Percentiles rank a stretch among this genome's conserved stretches.
Evolutionary conservation across 306 rosid species (phyloP).

Genomic region (Prunus padus): DNA sequence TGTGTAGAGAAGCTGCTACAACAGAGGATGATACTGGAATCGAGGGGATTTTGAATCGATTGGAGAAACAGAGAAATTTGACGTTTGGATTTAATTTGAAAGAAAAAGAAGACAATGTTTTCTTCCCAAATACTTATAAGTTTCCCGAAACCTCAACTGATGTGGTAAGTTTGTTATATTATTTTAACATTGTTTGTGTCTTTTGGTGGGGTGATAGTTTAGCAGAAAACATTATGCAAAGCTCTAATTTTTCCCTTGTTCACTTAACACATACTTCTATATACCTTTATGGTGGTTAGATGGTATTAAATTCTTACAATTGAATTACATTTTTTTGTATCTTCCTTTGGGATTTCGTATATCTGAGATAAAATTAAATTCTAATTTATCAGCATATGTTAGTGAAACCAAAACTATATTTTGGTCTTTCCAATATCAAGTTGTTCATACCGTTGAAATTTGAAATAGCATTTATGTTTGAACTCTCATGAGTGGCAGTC

Average conservation of each 20-base stretch:
- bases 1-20: constrained; percentile 48
- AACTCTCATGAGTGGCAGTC: not conserved
- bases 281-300: not conserved
- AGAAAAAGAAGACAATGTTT: constrained; percentile 37
- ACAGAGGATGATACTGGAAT: constrained; percentile 61
- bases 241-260: not conserved
- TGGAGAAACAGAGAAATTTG: constrained; percentile 68
- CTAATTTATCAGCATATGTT: not conserved
- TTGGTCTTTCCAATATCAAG: not conserved
- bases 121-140: constrained; percentile 7
- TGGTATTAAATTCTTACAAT: not conserved
- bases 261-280: not conserved
- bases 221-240: not conserved
- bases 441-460: not conserved
- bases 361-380: not conserved
- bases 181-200: constrained; percentile 11
- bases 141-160: constrained; percentile 32
- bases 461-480: not conserved
- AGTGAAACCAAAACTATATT: not conserved
- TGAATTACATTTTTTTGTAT: not conserved
- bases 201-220: constrained; percentile 7
- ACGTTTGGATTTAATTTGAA: constrained; percentile 37
- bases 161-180: constrained; percentile 45
- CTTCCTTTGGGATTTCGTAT: not conserved
- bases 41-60: constrained; percentile 82